These are phyloP conservation scores for Erysiphe pulchra DNA, from an alignment of 2,329 filamentous ascomycete species.

Conservation along the genomic window DNA sequence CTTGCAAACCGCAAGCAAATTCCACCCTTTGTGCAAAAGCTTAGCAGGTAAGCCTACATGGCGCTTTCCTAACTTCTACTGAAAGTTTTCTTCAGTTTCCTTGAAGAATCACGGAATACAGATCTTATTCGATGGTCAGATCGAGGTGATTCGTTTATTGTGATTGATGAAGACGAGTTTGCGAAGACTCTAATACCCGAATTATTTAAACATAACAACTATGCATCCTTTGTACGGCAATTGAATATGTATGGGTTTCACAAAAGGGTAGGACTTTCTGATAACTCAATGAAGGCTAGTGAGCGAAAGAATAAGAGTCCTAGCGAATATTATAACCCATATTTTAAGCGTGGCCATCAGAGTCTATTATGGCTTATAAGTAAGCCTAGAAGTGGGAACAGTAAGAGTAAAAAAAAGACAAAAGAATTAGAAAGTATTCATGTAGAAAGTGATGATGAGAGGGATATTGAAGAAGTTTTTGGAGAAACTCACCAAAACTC, in stretches of 20 bases:
- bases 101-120: conserved; percentile 79
- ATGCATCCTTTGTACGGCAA: conserved; percentile 58
- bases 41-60: conserved; percentile 51
- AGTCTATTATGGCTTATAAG: conserved; percentile 91
- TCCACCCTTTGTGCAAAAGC: conserved; percentile 88
- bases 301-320: conserved; percentile 95
- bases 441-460: conserved; percentile 39
- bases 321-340: conserved; percentile 93
- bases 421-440: conserved; percentile 39
- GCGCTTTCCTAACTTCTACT: neutral
- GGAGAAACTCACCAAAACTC: conserved; percentile 20
- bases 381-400: conserved; percentile 56
- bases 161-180: conserved; percentile 83
- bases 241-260: conserved; percentile 86
- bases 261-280: conserved; percentile 62
- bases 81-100: conserved; percentile 33
- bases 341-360: conserved; percentile 78
- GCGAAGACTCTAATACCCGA: conserved; percentile 49
- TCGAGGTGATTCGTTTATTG: conserved; percentile 86
- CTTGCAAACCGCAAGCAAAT: conserved; percentile 85
- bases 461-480: conserved; percentile 16
- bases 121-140: conserved; percentile 94
- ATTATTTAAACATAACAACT: conserved; percentile 59
- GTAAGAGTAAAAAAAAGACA: conserved; percentile 25
- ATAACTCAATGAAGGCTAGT: conserved; percentile 93